These are phyloP conservation scores for Abelmoschus esculentus DNA, from an alignment of 345 rosid species.

Conservation along the genomic window DNA sequence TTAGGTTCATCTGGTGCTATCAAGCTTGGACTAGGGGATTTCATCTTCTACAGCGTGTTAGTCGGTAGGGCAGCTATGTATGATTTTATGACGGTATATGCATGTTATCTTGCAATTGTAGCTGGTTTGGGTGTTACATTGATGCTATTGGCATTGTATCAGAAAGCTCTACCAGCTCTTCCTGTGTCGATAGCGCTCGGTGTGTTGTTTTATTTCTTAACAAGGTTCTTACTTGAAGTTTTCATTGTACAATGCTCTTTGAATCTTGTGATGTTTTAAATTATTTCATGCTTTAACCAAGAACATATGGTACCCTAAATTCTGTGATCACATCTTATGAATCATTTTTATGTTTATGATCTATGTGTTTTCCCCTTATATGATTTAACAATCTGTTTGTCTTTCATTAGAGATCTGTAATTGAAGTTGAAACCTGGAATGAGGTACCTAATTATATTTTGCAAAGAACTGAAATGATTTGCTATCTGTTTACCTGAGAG, in stretches of 20 bases:
- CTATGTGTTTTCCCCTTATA: not conserved
- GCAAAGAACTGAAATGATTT: not conserved
- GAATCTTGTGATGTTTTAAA: slow-evolving; percentile 76
- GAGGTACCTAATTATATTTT: not conserved
- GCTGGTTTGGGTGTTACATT: slow-evolving; percentile 79
- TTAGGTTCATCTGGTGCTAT: slow-evolving; percentile 82
- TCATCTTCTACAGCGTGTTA: slow-evolving; percentile 84
- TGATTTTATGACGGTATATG: slow-evolving; percentile 92
- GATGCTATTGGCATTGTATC: slow-evolving; percentile 73
- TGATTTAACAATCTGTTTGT: not conserved
- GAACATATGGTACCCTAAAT: not conserved
- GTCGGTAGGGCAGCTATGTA: slow-evolving; percentile 97
- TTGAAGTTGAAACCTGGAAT: slow-evolving; percentile 1
- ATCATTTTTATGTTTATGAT: not conserved
- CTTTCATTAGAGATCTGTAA: not conserved
- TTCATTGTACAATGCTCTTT: slow-evolving; percentile 68
- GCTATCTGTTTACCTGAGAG: not conserved
- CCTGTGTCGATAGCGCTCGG: slow-evolving; percentile 82
- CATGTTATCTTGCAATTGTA: slow-evolving; percentile 82
- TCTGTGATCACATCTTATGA: slow-evolving; percentile 11
- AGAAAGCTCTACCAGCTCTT: slow-evolving; percentile 89
- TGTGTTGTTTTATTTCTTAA: slow-evolving; percentile 69
- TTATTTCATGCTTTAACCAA: not conserved
- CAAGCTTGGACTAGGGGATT: slow-evolving; percentile 86
- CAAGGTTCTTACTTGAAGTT: slow-evolving; percentile 60